Percentiles rank a stretch among this genome's conserved stretches.
Evolutionary conservation across 768 basidiomycete species (phyloP).

Genomic region (Pholiota conissans): DNA sequence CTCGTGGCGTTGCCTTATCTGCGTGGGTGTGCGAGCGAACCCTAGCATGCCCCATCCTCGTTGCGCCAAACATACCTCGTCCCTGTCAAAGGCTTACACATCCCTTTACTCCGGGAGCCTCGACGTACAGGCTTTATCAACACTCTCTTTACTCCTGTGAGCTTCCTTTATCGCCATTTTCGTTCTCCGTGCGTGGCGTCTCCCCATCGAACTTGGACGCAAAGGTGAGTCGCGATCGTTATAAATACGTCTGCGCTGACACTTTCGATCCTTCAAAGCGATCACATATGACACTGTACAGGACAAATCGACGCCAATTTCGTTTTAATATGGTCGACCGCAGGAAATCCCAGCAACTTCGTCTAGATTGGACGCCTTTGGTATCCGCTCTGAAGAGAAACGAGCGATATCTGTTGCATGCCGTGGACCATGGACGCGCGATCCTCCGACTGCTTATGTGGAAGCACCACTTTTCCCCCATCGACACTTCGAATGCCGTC

Average conservation of each 20-base stretch:
- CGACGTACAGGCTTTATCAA: neutral
- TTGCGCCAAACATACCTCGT: neutral
- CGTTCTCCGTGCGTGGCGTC: neutral
- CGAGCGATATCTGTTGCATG: neutral
- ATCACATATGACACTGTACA: neutral
- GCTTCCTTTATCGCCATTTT: neutral
- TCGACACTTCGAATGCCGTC: slow-evolving; percentile 13
- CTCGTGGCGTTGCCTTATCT: slow-evolving; percentile 3
- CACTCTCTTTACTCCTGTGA: neutral
- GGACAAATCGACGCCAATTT: neutral
- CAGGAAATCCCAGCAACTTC: neutral
- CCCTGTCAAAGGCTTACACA: neutral
- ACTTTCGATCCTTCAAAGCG: neutral
- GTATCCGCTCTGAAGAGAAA: neutral
- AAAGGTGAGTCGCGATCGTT: neutral
- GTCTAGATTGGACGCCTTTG: neutral
- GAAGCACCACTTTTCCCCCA: slow-evolving; percentile 10
- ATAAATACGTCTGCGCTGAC: neutral
- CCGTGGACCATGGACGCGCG: neutral
- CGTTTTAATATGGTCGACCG: neutral
- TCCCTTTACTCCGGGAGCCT: neutral
- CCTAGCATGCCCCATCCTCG: neutral
- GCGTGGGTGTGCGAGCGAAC: neutral
- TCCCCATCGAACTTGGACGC: neutral
- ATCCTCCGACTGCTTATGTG: slow-evolving; percentile 7